Evolutionary conservation across 208 protist species (phyloP).

Genomic region (Leishmania lainsoni): DNA sequence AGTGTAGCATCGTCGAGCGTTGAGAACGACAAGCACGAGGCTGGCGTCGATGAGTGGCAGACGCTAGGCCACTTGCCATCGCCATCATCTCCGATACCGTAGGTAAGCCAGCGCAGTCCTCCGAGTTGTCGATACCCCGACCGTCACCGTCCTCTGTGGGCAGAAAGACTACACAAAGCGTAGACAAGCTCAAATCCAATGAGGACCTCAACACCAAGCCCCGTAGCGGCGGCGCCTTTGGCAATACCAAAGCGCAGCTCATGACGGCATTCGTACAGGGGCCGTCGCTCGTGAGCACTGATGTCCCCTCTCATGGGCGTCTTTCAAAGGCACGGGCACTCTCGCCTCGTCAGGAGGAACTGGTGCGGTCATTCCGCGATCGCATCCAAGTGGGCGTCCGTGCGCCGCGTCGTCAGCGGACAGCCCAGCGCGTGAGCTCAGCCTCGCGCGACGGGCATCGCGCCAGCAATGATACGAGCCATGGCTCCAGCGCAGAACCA

Average conservation of each 20-base stretch:
- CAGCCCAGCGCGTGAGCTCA: constrained; percentile 1
- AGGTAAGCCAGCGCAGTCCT: background rate
- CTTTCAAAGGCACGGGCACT: constrained; percentile 1
- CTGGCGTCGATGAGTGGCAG: background rate
- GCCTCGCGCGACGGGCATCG: background rate
- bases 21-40: background rate
- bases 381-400: constrained; percentile 44
- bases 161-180: background rate
- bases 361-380: constrained; percentile 38
- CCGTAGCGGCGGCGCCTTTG: background rate
- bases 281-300: constrained; percentile 10
- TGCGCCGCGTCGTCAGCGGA: constrained; percentile 18
- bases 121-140: background rate
- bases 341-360: constrained; percentile 25
- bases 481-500: constrained; percentile 12
- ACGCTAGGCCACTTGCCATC: background rate
- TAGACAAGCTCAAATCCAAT: background rate
- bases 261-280: background rate
- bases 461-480: background rate
- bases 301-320: background rate
- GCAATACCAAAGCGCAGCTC: background rate
- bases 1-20: background rate
- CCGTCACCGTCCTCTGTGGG: background rate
- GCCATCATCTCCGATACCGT: background rate
- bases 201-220: background rate